Evolutionary conservation across 176 grass and related monocot species (phyloP).

Genomic region (Phyllostachys edulis): DNA sequence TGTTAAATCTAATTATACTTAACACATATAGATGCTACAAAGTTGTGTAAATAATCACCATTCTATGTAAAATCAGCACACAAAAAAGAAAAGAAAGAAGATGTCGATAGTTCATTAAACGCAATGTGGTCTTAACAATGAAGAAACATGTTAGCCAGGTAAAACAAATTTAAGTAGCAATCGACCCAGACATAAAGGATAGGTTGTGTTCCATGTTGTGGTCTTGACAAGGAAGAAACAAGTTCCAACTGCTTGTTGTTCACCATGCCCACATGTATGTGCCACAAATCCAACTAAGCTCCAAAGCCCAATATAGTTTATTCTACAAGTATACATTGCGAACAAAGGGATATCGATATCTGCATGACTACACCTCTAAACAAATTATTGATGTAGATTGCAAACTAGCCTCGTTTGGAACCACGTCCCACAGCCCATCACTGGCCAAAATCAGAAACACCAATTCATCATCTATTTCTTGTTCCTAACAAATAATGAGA

Average conservation of each 20-base stretch:
- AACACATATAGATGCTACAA: not conserved
- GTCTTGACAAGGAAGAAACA: not conserved
- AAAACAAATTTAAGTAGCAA: not conserved
- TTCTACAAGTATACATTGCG: not conserved
- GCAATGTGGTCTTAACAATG: not conserved
- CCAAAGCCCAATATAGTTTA: not conserved
- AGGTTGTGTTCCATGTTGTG: not conserved
- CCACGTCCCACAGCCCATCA: constrained; percentile 85
- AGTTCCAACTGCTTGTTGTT: not conserved
- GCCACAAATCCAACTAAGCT: not conserved
- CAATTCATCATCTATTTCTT: constrained; percentile 66
- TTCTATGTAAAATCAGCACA: not conserved
- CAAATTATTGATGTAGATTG: not conserved
- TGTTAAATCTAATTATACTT: too few relatives aligned
- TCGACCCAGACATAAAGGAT: not conserved
- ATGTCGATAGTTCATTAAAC: not conserved
- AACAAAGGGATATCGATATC: not conserved
- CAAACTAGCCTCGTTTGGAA: constrained; percentile 75
- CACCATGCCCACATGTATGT: not conserved
- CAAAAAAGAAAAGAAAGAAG: not conserved
- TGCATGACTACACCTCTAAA: not conserved
- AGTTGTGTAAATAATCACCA: not conserved
- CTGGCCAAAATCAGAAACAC: constrained; percentile 88
- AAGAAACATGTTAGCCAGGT: not conserved
- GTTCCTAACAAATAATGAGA: constrained; percentile 45